Conservation (phyloP, 1,284 basidiomycete species). For the Leccinum subrobustum region DNA sequence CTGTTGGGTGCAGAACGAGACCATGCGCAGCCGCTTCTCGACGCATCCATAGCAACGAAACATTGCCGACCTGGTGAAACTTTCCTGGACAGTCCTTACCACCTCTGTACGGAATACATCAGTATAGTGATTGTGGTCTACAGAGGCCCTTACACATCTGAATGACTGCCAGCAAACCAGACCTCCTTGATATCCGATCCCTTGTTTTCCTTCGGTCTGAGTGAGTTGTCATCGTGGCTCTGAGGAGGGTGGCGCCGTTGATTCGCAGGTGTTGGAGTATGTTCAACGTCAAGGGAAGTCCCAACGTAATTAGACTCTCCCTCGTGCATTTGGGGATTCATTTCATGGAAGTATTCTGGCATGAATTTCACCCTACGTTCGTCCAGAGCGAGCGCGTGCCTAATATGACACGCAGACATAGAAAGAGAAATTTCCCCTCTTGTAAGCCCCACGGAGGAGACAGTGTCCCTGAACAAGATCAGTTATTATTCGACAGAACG, state of each 20-base stretch:
- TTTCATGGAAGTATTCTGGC: conserved; percentile 16
- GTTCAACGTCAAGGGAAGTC: background rate
- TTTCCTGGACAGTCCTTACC: conserved; percentile 20
- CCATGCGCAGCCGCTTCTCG: conserved; percentile 17
- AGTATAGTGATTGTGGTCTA: background rate
- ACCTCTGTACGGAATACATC: conserved; percentile 16
- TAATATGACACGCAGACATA: conserved; percentile 20
- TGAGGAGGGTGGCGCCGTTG: background rate
- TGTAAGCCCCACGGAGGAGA: conserved; percentile 10
- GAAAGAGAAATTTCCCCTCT: conserved; percentile 21
- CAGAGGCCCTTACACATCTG: conserved; percentile 21
- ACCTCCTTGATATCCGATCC: conserved; percentile 21
- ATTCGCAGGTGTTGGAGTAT: background rate
- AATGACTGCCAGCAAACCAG: conserved; percentile 21
- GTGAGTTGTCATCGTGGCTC: background rate
- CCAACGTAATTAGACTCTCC: conserved; percentile 12
- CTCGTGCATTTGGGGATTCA: conserved; percentile 6
- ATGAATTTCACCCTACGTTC: background rate
- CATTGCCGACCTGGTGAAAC: conserved; percentile 12
- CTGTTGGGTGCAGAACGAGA: conserved; percentile 21
- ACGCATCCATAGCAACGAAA: conserved; percentile 22
- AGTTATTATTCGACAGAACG: too few species aligned
- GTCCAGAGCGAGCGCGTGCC: background rate
- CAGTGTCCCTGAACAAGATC: conserved; percentile 37
- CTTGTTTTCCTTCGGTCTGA: background rate